phyloP scores from a whole-genome alignment of 1,139 yeast species.

The Candida dubliniensis region DNA sequence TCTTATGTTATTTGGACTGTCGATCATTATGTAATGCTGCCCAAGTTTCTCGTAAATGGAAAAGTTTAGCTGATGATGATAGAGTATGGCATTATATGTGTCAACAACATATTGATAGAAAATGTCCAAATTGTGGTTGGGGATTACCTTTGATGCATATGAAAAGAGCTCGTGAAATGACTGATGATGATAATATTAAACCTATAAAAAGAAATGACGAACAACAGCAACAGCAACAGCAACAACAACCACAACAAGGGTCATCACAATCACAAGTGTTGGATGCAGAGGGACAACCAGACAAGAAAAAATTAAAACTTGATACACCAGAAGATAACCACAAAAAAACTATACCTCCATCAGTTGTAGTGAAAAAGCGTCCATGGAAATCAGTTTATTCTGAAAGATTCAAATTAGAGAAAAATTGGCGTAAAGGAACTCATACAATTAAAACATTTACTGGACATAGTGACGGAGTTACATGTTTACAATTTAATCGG shows the following conservation, averaged over 20 bases:
- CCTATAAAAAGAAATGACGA: conserved; percentile 24
- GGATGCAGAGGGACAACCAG: conserved; percentile 5
- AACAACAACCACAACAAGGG: not conserved
- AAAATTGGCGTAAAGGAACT: conserved; percentile 89
- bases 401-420: conserved; percentile 86
- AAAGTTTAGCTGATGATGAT: conserved; percentile 88
- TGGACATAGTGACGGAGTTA: conserved; percentile 87
- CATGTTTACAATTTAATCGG: conserved; percentile 78
- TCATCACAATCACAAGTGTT: not conserved
- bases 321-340: not conserved
- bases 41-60: conserved; percentile 86
- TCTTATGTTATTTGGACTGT: conserved; percentile 87
- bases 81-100: conserved; percentile 98
- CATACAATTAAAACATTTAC: conserved; percentile 63
- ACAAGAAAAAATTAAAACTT: conserved; percentile 4
- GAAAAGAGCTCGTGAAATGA: conserved; percentile 65
- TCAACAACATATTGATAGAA: conserved; percentile 94
- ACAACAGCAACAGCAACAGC: not conserved
- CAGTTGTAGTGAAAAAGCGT: conserved; percentile 36
- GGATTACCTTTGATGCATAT: conserved; percentile 90
- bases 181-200: conserved; percentile 23
- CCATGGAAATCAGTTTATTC: conserved; percentile 97
- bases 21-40: conserved; percentile 91
- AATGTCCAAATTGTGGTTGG: conserved; percentile 99
- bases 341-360: not conserved